Conservation (phyloP, 495 filamentous ascomycete genomes). For the Podospora pseudopauciseta region DNA sequence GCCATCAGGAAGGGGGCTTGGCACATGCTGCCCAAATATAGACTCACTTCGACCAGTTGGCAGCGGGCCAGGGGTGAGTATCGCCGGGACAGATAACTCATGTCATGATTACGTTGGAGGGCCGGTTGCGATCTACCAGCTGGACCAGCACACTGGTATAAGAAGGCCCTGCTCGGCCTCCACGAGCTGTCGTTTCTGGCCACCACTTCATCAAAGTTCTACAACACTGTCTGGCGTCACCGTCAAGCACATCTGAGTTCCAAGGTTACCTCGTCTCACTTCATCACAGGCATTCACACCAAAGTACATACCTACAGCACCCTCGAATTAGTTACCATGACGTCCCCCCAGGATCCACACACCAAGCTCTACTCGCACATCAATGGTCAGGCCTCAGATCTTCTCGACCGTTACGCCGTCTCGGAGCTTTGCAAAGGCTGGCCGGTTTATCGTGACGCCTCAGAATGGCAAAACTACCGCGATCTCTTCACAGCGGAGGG, state of each 20-base stretch:
- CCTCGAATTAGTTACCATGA: conserved; percentile 30
- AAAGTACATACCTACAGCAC: background rate
- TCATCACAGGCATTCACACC: background rate
- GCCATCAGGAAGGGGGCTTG: background rate
- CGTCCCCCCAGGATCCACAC: conserved; percentile 43
- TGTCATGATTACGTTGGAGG: background rate
- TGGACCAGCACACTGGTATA: background rate
- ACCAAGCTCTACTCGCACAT: conserved; percentile 48
- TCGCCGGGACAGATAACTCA: background rate
- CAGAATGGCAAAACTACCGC: conserved; percentile 63
- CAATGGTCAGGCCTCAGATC: conserved; percentile 49
- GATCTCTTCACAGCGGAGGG: conserved; percentile 54
- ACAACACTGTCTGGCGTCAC: background rate
- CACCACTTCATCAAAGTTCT: background rate
- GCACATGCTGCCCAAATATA: background rate
- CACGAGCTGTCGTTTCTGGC: background rate
- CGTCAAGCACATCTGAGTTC: background rate
- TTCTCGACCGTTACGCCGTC: conserved; percentile 53
- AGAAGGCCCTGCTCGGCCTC: background rate
- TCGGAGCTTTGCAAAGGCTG: conserved; percentile 64
- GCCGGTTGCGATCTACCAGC: background rate
- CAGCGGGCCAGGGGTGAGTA: background rate
- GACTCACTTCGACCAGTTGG: background rate
- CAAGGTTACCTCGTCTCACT: background rate
- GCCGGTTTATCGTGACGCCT: conserved; percentile 62